Conservation (phyloP, 2,329 filamentous ascomycete species). For the Diplodia sapinea region DNA sequence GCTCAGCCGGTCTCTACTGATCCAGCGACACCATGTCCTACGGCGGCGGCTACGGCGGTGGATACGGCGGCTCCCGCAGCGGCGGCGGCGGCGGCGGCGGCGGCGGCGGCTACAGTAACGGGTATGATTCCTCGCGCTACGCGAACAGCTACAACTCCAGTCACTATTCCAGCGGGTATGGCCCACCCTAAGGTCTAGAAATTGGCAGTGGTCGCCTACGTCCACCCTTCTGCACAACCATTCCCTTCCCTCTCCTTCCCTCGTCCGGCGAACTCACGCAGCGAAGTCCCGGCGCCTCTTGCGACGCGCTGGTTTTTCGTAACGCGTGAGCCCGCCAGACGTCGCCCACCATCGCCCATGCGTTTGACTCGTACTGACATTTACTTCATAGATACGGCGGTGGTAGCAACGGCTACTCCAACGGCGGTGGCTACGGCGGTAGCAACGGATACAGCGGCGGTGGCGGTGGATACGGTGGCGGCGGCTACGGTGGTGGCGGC, state of each 20-base stretch:
- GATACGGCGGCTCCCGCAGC: constrained; percentile 52
- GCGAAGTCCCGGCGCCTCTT: neutral
- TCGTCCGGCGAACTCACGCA: neutral
- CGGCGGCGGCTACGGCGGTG: constrained; percentile 57
- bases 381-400: constrained; percentile 14
- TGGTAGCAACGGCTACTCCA: constrained; percentile 38
- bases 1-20: constrained; percentile 44
- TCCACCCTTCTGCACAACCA: neutral
- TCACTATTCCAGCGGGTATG: constrained; percentile 55
- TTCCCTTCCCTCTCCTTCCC: neutral
- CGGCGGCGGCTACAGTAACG: constrained; percentile 60
- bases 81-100: constrained; percentile 51
- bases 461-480: constrained; percentile 39
- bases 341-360: neutral
- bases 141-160: constrained; percentile 55
- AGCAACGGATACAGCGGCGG: constrained; percentile 40
- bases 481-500: constrained; percentile 42
- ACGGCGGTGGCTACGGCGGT: constrained; percentile 38
- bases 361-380: constrained; percentile 9
- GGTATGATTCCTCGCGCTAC: constrained; percentile 54
- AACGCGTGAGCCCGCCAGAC: constrained; percentile 17
- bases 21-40: constrained; percentile 68
- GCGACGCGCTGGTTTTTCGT: constrained; percentile 17
- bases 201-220: constrained; percentile 41
- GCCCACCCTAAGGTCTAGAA: constrained; percentile 48